Base-by-base conservation (phyloP, 768 basidiomycete genomes). In the Trametes villosa region DNA sequence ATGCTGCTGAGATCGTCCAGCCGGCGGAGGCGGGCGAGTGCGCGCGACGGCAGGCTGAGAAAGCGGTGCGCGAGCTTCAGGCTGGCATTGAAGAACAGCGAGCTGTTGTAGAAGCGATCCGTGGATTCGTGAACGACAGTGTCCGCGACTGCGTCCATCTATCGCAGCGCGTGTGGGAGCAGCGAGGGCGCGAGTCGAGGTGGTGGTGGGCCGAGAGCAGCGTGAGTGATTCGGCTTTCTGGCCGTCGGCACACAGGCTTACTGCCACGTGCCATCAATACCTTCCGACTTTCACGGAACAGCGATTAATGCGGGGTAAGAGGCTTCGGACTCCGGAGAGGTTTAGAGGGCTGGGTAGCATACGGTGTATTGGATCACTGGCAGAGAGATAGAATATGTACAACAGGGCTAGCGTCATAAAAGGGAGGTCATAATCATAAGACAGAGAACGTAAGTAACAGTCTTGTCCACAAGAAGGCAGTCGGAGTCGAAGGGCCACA, bases 1-100 rank as follows among this genome's bases (percentile, higher is more conserved):
- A 63, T 26, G 20, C 50, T 40, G 15, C 50, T 40, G 15, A 73
- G 29, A 46, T 74, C 66, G 63, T 74, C 75, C 33, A 76, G 67
- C 36, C 68, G 73, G 47, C 78, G 75, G 29, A 83, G 73, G 40
- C 75, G 72, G 11, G 74, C 71, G 27, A 82, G 66, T 3, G 79
- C 66, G 30, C 77, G 75, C 34, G 75, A 74, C 2, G 79, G 78
- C 66, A 78, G 74, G n/a, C 71, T 62, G 44, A 83, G 68, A 54
- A 84, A 66, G n/a, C 67, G 66, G 24, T 63, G 54, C 27, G 68
- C 70, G 51, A 72, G 52, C 45, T 66, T 68, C 41, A 67, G 59
- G 50, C 65, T 68, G 13, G 66, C 54, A 52, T 68, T 67, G 68
- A 65, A 62, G 52, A 65, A 57, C 44, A 56, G 45, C 22, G 61